Evolutionary conservation across 1,284 basidiomycete genomes (phyloP).

Genomic region (Microbotryum violaceum): DNA sequence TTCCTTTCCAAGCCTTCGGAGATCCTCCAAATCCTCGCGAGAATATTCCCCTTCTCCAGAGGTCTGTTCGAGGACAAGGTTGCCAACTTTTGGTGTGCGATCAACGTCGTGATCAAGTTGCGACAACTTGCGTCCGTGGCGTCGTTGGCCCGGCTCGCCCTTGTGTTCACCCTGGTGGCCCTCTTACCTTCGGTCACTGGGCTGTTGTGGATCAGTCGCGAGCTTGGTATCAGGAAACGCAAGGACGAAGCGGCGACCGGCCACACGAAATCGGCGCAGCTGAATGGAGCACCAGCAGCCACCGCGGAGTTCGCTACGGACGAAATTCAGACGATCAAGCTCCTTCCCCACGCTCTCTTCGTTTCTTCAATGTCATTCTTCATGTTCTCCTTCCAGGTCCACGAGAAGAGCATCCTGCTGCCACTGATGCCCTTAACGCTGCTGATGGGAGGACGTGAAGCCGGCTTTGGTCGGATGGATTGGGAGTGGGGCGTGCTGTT

Average conservation of each 20-base stretch:
- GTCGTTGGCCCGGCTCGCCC: conserved; percentile 40
- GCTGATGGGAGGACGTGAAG: conserved; percentile 57
- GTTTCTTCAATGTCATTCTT: conserved; percentile 64
- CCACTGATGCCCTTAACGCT: conserved; percentile 77
- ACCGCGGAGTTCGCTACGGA: neutral
- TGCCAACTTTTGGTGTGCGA: conserved; percentile 87
- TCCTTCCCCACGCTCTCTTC: conserved; percentile 38
- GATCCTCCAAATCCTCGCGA: conserved; percentile 58
- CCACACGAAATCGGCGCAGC: neutral
- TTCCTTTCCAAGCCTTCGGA: conserved; percentile 56
- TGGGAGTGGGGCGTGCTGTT: conserved; percentile 71
- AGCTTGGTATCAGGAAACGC: conserved; percentile 2
- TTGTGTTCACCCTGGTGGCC: conserved; percentile 39
- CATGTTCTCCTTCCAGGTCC: conserved; percentile 90
- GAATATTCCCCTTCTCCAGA: conserved; percentile 83
- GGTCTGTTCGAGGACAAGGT: conserved; percentile 96
- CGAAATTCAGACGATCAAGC: conserved; percentile 31
- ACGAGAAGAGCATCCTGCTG: conserved; percentile 86
- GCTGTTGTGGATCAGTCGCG: conserved; percentile 34
- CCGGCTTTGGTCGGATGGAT: conserved; percentile 47
- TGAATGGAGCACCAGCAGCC: neutral
- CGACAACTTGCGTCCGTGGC: conserved; percentile 40
- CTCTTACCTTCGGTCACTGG: conserved; percentile 38
- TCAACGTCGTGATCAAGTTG: conserved; percentile 83
- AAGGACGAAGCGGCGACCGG: neutral